Conservation (phyloP, 805 yeast species). For the Hanseniaspora nectarophila region DNA sequence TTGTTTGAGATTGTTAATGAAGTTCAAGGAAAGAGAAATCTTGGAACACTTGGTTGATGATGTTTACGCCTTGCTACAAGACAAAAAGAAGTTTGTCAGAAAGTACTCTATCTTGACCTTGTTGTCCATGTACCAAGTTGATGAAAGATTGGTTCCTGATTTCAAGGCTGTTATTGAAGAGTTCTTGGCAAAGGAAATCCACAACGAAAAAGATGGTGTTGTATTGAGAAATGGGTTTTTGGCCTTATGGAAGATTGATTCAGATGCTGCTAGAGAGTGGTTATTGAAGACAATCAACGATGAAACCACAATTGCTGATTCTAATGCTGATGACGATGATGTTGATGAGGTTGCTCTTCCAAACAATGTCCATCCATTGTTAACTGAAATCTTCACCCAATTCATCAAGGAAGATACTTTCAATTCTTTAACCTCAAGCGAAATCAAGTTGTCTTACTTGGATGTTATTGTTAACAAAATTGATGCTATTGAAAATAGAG, state of each 20-base stretch:
- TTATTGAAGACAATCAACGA: conserved; percentile 2
- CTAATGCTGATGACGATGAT: conserved; percentile 49
- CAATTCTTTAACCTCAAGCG: conserved; percentile 40
- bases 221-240: conserved; percentile 93
- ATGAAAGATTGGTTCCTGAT: conserved; percentile 85
- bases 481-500: conserved; percentile 30
- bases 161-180: conserved; percentile 73
- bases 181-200: conserved; percentile 38
- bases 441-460: conserved; percentile 84
- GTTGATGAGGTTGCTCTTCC: conserved; percentile 34
- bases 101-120: conserved; percentile 93
- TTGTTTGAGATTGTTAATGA: conserved; percentile 81
- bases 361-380: conserved; percentile 59
- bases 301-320: neutral
- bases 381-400: conserved; percentile 83
- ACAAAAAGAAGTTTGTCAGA: conserved; percentile 95
- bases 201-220: conserved; percentile 80
- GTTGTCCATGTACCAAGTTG: conserved; percentile 64
- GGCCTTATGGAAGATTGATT: conserved; percentile 66
- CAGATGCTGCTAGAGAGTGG: conserved; percentile 70
- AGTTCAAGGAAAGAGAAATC: conserved; percentile 82
- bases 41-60: conserved; percentile 92
- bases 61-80: conserved; percentile 80
- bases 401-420: conserved; percentile 76
- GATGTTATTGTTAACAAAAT: conserved; percentile 45